A percentile compares a stretch with the other conserved stretches of the same genome.
Evolutionary conservation across 495 filamentous ascomycete species (phyloP).

Genomic region (Aspergillus indologenus): DNA sequence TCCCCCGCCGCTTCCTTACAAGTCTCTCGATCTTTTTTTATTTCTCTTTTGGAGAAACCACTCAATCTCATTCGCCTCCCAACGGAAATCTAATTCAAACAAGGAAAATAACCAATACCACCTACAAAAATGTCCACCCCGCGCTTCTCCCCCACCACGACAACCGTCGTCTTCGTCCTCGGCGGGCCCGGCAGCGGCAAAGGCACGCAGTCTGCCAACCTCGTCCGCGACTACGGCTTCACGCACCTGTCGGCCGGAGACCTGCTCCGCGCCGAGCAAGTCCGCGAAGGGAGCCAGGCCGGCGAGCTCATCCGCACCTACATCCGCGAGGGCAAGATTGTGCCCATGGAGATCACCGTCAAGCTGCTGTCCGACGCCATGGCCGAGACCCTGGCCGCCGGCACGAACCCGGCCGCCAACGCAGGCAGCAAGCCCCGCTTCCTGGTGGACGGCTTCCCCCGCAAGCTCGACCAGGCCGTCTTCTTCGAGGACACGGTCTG

Average conservation of each 20-base stretch:
- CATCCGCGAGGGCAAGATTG: conserved; percentile 91
- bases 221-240: conserved; percentile 90
- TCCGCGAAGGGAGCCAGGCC: conserved; percentile 78
- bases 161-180: conserved; percentile 74
- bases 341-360: conserved; percentile 98
- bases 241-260: conserved; percentile 90
- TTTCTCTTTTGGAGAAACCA: too few species aligned
- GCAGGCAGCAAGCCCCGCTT: conserved; percentile 53
- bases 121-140: conserved; percentile 48
- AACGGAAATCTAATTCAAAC: too few species aligned
- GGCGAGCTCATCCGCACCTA: conserved; percentile 84
- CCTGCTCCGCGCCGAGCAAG: conserved; percentile 88
- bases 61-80: too few species aligned
- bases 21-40: too few species aligned
- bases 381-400: conserved; percentile 52
- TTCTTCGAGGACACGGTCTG: conserved; percentile 91
- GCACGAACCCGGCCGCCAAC: conserved; percentile 13
- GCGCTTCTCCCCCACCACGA: conserved; percentile 73
- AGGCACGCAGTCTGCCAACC: conserved; percentile 76
- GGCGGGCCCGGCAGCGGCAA: conserved; percentile 57
- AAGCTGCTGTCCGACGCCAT: conserved; percentile 90
- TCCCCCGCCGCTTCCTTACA: too few species aligned
- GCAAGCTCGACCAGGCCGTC: conserved; percentile 93
- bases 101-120: conserved; percentile 14
- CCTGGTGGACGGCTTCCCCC: conserved; percentile 91